A percentile compares a stretch with the other conserved stretches of the same genome.
Conservation (phyloP, 2,329 filamentous ascomycete species). For the Diaporthe sp. region DNA sequence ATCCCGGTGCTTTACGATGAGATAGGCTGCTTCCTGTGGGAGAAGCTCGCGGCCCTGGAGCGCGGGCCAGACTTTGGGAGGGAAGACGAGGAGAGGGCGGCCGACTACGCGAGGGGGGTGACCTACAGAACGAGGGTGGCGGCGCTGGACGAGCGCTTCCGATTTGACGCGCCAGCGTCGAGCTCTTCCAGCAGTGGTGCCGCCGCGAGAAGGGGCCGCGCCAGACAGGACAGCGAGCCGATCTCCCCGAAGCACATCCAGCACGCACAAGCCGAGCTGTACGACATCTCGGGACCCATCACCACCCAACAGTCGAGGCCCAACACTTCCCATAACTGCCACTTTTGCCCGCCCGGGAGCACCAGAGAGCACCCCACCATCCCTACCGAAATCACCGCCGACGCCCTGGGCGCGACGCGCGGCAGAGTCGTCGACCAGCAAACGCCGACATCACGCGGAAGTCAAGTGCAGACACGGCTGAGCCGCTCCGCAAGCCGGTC, state of each 20-base stretch:
- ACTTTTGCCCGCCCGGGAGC: slow-evolving; percentile 9
- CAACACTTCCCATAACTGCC: background rate
- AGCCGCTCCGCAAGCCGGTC: background rate
- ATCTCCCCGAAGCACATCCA: slow-evolving; percentile 24
- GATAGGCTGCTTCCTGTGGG: slow-evolving; percentile 45
- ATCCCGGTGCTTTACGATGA: slow-evolving; percentile 47
- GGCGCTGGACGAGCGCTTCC: slow-evolving; percentile 32
- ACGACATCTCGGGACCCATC: too few relatives aligned
- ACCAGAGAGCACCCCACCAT: background rate
- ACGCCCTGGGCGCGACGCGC: slow-evolving; percentile 7
- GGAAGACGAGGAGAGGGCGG: slow-evolving; percentile 25
- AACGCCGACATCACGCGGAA: background rate
- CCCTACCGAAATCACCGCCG: background rate
- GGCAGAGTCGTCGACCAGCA: background rate
- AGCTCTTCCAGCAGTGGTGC: background rate
- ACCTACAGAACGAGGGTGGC: background rate
- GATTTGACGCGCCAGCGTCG: slow-evolving; percentile 4
- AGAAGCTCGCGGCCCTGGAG: slow-evolving; percentile 37
- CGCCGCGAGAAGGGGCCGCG: background rate
- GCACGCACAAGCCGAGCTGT: background rate
- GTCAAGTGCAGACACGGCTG: background rate
- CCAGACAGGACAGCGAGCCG: slow-evolving; percentile 30
- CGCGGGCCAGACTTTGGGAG: slow-evolving; percentile 12
- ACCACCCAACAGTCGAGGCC: background rate
- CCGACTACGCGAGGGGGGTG: slow-evolving; percentile 16